Percentiles rank a stretch among this genome's conserved stretches.
phyloP scores from a whole-genome alignment of 108 stramenopile genomes.

The Skeletonema potamos region DNA sequence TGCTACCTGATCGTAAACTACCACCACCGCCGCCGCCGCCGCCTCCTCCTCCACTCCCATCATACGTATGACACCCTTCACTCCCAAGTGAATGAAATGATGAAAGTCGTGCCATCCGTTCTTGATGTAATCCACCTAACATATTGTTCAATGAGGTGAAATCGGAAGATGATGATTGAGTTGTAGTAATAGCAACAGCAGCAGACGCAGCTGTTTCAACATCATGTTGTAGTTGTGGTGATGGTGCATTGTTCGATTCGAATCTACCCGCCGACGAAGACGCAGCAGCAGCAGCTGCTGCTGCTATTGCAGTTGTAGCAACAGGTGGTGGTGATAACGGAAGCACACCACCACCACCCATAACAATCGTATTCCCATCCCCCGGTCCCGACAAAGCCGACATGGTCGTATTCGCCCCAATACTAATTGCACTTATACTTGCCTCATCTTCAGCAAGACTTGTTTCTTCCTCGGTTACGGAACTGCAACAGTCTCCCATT shows the following conservation, averaged over 20 bases:
- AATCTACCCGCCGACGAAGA: not conserved
- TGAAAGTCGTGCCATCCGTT: not conserved
- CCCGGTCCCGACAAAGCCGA: not conserved
- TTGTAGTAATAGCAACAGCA: not conserved
- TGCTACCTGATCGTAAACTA: not conserved
- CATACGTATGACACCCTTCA: not conserved
- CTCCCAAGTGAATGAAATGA: not conserved
- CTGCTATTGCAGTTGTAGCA: too few species aligned
- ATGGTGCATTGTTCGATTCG: not conserved
- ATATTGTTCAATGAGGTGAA: not conserved
- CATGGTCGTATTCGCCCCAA: constrained; percentile 22
- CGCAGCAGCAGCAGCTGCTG: not conserved
- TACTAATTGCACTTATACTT: constrained; percentile 29
- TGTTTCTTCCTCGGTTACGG: constrained; percentile 38
- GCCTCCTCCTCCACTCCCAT: not conserved
- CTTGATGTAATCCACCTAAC: not conserved
- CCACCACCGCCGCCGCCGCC: not conserved
- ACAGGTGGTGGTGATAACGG: too few species aligned
- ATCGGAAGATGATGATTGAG: not conserved
- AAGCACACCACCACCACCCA: not conserved
- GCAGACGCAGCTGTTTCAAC: not conserved
- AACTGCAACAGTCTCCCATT: constrained; percentile 30
- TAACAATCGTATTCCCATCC: not conserved
- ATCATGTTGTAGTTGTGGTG: not conserved
- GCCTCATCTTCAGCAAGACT: constrained; percentile 38